These are phyloP conservation scores for Puccinia brachypodii DNA, from an alignment of 1,284 basidiomycete genomes.

Conservation along the genomic window DNA sequence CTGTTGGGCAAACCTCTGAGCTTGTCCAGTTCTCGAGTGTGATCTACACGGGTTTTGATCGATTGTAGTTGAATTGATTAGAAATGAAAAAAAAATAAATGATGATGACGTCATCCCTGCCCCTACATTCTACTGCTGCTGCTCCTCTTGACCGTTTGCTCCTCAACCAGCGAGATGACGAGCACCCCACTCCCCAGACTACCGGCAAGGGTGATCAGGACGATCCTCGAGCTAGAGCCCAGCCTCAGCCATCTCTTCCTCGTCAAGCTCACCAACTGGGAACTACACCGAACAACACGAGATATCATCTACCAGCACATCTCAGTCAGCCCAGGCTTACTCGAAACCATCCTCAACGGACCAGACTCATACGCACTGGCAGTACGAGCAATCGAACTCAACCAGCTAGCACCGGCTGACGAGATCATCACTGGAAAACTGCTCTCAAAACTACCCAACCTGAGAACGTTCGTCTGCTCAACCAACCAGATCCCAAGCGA, in stretches of 20 bases:
- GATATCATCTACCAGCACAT: conserved; percentile 8
- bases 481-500: background rate
- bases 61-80: background rate
- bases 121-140: background rate
- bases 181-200: background rate
- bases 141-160: too few species aligned
- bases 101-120: background rate
- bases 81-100: too few species aligned
- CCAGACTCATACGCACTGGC: background rate
- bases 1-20: conserved; percentile 8
- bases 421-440: background rate
- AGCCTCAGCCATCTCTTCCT: conserved; percentile 12
- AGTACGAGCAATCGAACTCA: background rate
- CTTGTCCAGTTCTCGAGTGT: conserved; percentile 37
- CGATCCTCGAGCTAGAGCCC: conserved; percentile 31
- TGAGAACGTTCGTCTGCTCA: conserved; percentile 5
- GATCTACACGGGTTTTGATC: conserved; percentile 41
- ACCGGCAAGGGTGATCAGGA: background rate
- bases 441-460: conserved; percentile 25
- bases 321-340: background rate
- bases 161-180: too few species aligned
- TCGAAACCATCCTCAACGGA: conserved; percentile 4
- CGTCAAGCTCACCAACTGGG: background rate
- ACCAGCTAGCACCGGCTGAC: too few species aligned
- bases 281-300: background rate